Base-by-base conservation (phyloP, 441 rosid species). In the Croton laevigatus region DNA sequence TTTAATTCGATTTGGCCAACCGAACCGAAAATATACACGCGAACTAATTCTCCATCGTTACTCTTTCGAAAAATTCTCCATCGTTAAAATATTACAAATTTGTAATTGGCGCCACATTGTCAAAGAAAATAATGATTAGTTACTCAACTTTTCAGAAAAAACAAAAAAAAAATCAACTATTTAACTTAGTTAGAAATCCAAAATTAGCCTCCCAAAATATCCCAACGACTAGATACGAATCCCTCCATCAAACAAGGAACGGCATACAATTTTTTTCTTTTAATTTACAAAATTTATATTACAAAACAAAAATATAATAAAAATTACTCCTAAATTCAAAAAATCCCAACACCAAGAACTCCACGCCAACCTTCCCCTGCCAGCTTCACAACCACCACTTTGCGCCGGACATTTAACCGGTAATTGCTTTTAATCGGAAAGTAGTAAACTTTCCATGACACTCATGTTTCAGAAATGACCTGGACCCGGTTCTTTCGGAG, bases 401-500 rank as follows among this genome's bases (percentile, higher is more conserved):
- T 16, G 12, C 37, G 14, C 32, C 10, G 10, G 8, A 8, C 22
- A 34, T 45, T n/a, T 69, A 48, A 34, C 40, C 8, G 57, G n/a
- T 17, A 52, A n/a, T 8, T 19, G 8, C 20, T 57, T 49, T 58
- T 36, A 73, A 67, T 73, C 58, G 27, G 46, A 27, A 13, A 48
- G 32, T 16, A 14, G 14, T 40, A 17, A 62, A 11, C 69, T 23
- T 63, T 65, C 71, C 79, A 80, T 78, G 82, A 69, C 66, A 70
- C 46, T 23, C 16, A 55, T 52, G 32, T 48, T 38, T 10, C 75
- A 57, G 76, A 73, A 58, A 91, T 93, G 96, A 91, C 93, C 78
- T 82, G 78, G 53, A 65, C 77, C 88, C 86, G 80, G 58, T 65
- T 69, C 34, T 63, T 38, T 71, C 74, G 76, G 78, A 66, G 52